These are phyloP conservation scores for Anisodus tanguticus DNA, from an alignment of 257 asterid genomes.

Conservation along the genomic window DNA sequence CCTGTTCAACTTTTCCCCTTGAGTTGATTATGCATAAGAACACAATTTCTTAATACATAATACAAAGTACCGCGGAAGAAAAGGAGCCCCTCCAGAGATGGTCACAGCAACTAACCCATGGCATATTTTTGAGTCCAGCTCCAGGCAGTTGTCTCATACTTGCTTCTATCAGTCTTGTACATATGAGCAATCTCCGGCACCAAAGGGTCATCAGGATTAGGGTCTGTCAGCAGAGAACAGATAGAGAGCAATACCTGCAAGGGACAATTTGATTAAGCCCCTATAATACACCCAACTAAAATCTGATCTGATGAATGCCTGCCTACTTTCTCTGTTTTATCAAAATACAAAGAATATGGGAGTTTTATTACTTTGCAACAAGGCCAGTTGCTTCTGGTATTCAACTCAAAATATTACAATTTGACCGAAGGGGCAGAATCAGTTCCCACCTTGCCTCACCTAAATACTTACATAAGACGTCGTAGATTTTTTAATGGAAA, in stretches of 20 bases:
- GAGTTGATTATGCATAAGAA: conserved; percentile 22
- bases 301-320: not conserved
- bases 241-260: conserved; percentile 35
- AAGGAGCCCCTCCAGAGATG: conserved; percentile 6
- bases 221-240: conserved; percentile 34
- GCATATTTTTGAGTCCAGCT: conserved; percentile 37
- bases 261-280: not conserved
- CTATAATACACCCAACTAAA: not conserved
- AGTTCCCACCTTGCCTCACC: not conserved
- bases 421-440: not conserved
- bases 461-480: not conserved
- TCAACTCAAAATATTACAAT: not conserved
- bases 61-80: not conserved
- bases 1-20: not conserved
- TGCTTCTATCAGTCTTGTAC: conserved; percentile 31
- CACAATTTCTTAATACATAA: conserved; percentile 11
- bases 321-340: not conserved
- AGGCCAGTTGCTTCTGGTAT: not conserved
- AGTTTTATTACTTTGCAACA: not conserved
- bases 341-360: not conserved
- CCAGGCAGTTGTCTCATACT: conserved; percentile 32
- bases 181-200: conserved; percentile 34
- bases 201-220: conserved; percentile 30
- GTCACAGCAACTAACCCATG: conserved; percentile 26
- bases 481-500: not conserved